Percentiles rank a stretch among this genome's conserved stretches.
These are phyloP conservation scores for Grifola frondosa DNA, from an alignment of 1,284 basidiomycete species.

Conservation along the genomic window DNA sequence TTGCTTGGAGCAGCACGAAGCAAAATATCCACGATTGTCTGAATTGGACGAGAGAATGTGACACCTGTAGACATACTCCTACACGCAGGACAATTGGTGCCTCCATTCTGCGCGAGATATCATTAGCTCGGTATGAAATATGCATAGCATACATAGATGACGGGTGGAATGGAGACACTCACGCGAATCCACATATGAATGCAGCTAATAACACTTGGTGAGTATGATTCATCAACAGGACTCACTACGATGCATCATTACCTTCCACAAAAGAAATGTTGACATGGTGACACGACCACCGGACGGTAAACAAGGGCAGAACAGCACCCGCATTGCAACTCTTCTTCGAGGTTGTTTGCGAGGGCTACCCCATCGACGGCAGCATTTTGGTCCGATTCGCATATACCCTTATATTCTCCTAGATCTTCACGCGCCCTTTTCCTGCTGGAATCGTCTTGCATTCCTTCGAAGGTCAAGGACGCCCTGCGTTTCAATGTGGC, in stretches of 20 bases:
- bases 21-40: constrained; percentile 67
- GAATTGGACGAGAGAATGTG: constrained; percentile 65
- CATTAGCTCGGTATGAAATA: constrained; percentile 3
- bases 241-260: constrained; percentile 33
- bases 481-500: constrained; percentile 59
- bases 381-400: constrained; percentile 8
- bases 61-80: constrained; percentile 64
- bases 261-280: constrained; percentile 87
- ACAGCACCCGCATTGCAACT: constrained; percentile 81
- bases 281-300: constrained; percentile 74
- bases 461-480: constrained; percentile 55
- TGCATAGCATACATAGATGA: not conserved
- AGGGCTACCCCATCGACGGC: constrained; percentile 38
- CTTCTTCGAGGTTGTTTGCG: constrained; percentile 62
- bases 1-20: constrained; percentile 64
- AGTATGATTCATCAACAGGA: constrained; percentile 1
- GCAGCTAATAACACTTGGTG: constrained; percentile 47
- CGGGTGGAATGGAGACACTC: constrained; percentile 36
- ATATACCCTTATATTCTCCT: constrained; percentile 21
- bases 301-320: constrained; percentile 74
- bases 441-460: constrained; percentile 46
- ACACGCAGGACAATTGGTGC: constrained; percentile 76
- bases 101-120: constrained; percentile 64
- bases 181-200: constrained; percentile 76
- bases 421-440: constrained; percentile 62